Evolutionary conservation across 2,329 filamentous ascomycete species (phyloP).

Genomic region (Penicillium sp.): DNA sequence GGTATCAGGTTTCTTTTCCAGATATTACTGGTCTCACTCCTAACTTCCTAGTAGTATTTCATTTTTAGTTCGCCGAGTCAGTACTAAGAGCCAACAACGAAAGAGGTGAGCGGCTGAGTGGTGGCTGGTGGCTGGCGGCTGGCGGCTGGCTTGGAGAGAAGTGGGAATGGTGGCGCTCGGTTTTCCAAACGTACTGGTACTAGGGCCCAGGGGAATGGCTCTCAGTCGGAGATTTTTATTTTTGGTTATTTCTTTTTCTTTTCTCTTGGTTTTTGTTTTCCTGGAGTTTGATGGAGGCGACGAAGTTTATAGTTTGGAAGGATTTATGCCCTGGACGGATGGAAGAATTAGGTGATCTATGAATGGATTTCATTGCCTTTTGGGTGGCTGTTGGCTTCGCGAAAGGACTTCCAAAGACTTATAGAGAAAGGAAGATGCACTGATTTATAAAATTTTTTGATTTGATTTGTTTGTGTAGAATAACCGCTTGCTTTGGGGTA

Average conservation of each 20-base stretch:
- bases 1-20: too few species aligned
- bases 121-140: constrained; percentile 9
- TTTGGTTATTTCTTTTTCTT: neutral
- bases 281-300: neutral
- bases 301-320: neutral
- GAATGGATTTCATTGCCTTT: neutral
- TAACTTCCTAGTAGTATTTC: neutral
- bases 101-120: neutral
- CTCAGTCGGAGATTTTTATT: constrained; percentile 3
- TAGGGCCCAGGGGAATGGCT: neutral
- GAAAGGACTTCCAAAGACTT: neutral
- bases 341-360: too few species aligned
- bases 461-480: constrained; percentile 23
- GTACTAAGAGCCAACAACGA: neutral
- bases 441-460: constrained; percentile 13
- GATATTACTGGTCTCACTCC: too few species aligned
- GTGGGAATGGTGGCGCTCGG: constrained; percentile 5
- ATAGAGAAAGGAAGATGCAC: neutral
- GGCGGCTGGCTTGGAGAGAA: constrained; percentile 5
- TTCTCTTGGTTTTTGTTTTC: too few species aligned
- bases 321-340: too few species aligned
- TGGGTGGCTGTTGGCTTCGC: neutral
- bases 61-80: neutral
- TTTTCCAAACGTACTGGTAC: neutral
- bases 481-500: constrained; percentile 32